Base-by-base conservation (phyloP, 2,329 filamentous ascomycete genomes). In the Calonectria crousiana region DNA sequence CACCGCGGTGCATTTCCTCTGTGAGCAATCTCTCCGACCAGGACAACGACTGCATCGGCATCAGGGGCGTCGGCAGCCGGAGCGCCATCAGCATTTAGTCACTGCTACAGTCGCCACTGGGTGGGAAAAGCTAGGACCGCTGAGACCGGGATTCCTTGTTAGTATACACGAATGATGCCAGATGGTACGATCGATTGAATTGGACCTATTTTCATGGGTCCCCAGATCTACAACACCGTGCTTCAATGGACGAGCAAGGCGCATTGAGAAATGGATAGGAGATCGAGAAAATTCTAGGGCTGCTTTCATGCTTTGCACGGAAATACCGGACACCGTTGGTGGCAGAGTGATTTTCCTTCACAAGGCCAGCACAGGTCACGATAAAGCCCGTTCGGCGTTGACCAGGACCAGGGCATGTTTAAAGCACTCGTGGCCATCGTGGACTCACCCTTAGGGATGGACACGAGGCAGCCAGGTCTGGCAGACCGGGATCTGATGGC, bases 101-200 rank as follows among this genome's bases (percentile, higher is more conserved):
- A 23, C 28, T 64, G 47, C 65, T 47, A 38, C 41, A 64, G 60
- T 64, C 38, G 66, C 38, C 71, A 44, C 41, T 38, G 67, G 65
- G 64, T 67, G 71, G 68, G 73, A 72, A 66, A 56, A 76, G 67
- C 67, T 75, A 75, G 71, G 64, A 49, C 67, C 72, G 28, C 68
- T 75, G 69, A 70, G 67, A 65, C 69, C 44, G 67, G 71, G 66
- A 64, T 74, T 74, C 75, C 72, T 67, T 36, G 70, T 38, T 53
- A 67, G 69, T 56, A 69, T 64, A 73, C 69, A 74, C 53, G 32
- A 44, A 56, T 74, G 60, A 67, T 71, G 62, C 41, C 23, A 73
- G 58, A 77, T 78, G 76, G 67, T 73, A 79, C 70, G 74, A 76
- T 77, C 73, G 77, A 73, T 74, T 75, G 62, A 78, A 74, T 74